These are phyloP conservation scores for Silene coronaria DNA, from an alignment of 179 eudicot genomes.

Conservation along the genomic window DNA sequence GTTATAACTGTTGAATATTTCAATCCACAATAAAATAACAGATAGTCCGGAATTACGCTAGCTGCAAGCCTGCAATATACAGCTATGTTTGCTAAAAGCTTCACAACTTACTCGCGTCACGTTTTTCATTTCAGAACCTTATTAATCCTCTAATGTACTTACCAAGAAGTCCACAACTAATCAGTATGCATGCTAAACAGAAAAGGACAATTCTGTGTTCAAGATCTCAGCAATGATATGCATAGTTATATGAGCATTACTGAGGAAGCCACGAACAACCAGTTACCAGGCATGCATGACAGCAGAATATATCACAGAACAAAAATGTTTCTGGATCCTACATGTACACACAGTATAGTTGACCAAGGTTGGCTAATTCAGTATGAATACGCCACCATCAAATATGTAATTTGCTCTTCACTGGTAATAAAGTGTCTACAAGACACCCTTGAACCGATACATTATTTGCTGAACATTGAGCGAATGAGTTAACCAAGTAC, in stretches of 20 bases:
- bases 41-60: neutral
- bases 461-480: no score
- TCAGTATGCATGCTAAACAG: neutral
- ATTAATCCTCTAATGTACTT: neutral
- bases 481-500: no score
- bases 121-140: neutral
- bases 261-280: neutral
- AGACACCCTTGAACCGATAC: no score
- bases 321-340: neutral
- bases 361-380: no score
- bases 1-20: neutral
- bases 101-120: neutral
- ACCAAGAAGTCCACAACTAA: constrained; percentile 4
- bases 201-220: neutral
- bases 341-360: neutral
- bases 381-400: no score
- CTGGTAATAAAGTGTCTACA: no score
- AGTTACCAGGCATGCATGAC: neutral
- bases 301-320: neutral
- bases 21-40: constrained; percentile 1
- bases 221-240: neutral
- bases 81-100: neutral
- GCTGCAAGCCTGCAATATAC: constrained; percentile 5
- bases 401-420: no score
- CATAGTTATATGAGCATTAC: neutral